Base-by-base conservation (phyloP, 495 filamentous ascomycete genomes). In the Neurospora sp. region DNA sequence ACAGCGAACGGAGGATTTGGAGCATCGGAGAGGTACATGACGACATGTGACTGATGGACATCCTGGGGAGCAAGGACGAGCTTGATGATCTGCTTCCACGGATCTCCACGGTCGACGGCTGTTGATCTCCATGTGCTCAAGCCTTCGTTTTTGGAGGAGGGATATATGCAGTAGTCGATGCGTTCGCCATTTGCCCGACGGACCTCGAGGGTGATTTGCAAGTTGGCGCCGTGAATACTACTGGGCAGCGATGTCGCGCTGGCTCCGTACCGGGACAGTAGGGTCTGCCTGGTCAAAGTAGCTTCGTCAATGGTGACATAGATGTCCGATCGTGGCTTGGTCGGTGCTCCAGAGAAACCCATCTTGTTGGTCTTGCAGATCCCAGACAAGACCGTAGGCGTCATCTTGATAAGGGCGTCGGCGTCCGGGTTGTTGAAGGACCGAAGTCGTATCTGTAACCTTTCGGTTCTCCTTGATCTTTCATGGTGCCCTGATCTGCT, bases 301-400 rank as follows among this genome's bases (percentile, higher is more conserved):
- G 93, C 90, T 75, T 93, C 90, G 43, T 88, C 88, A 70, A 99
- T 80, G 0, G 93, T 97, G 31, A 99, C 79, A 79, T 98, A 99
- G 69, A 99, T 98, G 78, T 99, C 96, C 15, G 93, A 97, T 74
- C 96, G 84, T 10, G 93, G 87, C 77, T 92, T 92, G 0, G 92
- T 93, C 1, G 96, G 96, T 9, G 94, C 94, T 24, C 94, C 94
- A 3, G 96, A 91, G 82, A 99, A 99, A n/a, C 94, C 95, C 77
- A 97, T 94, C 80, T 95, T 94, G 74, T 86, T 88, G 7, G 94
- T 95, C 76, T 90, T 90, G 73, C 86, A 86, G 72, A 98, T 88
- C 54, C 90, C 89, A 71, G 96, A 92, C 42, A 98, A 88, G 6
- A 96, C 83, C 0, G 96, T 98, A 10, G 95, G 96, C 17, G 94